These are phyloP conservation scores for Starmerella geochares DNA, from an alignment of 805 yeast genomes.

Conservation along the genomic window DNA sequence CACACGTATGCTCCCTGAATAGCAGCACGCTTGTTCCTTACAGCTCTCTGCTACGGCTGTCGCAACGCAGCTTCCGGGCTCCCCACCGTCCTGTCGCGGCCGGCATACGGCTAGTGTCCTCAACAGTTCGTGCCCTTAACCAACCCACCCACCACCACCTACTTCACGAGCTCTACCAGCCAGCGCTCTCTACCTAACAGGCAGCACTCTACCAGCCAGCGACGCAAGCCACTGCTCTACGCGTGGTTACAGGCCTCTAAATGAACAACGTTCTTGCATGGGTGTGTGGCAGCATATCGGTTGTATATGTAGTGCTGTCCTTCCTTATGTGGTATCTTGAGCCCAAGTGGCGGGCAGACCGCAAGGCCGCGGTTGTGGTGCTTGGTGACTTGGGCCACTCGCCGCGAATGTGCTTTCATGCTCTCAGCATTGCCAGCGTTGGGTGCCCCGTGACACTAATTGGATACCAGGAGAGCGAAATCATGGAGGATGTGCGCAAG, in stretches of 20 bases:
- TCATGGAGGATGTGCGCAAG: conserved; percentile 25
- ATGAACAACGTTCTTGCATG: conserved; percentile 15
- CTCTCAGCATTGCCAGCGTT: conserved; percentile 53
- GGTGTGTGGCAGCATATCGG: conserved; percentile 14
- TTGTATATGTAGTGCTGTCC: conserved; percentile 16
- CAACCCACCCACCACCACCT: not conserved
- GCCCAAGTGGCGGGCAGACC: conserved; percentile 28
- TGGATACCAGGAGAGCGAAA: conserved; percentile 47
- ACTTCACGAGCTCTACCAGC: not conserved
- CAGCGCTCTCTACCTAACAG: not conserved
- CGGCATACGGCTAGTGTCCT: not conserved
- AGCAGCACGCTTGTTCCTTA: too few relatives aligned
- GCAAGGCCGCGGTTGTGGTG: conserved; percentile 65
- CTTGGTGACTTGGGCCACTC: conserved; percentile 92
- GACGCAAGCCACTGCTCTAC: too few relatives aligned
- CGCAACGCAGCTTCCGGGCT: too few relatives aligned
- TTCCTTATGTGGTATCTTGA: conserved; percentile 20
- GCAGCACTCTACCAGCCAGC: too few relatives aligned
- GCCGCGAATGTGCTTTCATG: conserved; percentile 90
- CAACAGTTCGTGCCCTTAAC: not conserved
- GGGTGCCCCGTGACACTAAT: conserved; percentile 74
- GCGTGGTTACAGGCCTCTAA: too few relatives aligned
- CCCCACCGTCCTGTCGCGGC: not conserved
- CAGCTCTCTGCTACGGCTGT: too few relatives aligned
- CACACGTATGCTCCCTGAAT: too few relatives aligned